A percentile compares a stretch with the other conserved stretches of the same genome.
phyloP scores from a whole-genome alignment of 495 filamentous ascomycete species.

The Aspergillus haitiensis region DNA sequence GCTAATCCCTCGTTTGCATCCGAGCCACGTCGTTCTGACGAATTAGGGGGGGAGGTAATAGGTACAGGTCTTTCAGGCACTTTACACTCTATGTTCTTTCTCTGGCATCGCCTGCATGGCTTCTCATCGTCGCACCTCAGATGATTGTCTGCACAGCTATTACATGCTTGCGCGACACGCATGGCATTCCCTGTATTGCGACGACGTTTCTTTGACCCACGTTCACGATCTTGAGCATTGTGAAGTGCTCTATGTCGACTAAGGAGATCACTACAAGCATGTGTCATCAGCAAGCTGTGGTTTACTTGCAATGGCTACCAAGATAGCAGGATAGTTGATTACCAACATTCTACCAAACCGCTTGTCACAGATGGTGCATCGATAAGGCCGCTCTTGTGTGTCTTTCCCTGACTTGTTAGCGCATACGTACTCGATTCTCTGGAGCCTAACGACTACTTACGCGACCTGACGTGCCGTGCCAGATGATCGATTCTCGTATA shows the following conservation, averaged over 20 bases:
- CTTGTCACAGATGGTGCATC: not conserved
- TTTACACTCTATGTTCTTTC: not conserved
- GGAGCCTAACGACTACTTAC: not conserved
- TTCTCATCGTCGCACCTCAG: slow-evolving; percentile 2
- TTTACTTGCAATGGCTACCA: too few species aligned
- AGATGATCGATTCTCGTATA: slow-evolving; percentile 4
- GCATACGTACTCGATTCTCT: not conserved
- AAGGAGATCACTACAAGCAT: not conserved
- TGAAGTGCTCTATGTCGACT: not conserved
- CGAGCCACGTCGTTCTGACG: not conserved
- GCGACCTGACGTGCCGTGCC: not conserved
- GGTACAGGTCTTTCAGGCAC: not conserved
- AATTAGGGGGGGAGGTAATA: not conserved
- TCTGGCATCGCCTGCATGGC: slow-evolving; percentile 3
- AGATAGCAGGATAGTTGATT: not conserved
- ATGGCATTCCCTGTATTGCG: not conserved
- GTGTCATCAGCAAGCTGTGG: not conserved
- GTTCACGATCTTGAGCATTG: not conserved
- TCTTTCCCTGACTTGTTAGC: not conserved
- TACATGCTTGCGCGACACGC: not conserved
- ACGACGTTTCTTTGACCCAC: not conserved
- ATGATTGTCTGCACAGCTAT: not conserved
- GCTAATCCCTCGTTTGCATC: not conserved
- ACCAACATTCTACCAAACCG: not conserved
- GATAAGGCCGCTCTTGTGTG: slow-evolving; percentile 2